Evolutionary conservation across 257 asterid species (phyloP), one percentile per base, ranked within the genome.

Genomic region (Gentiana macrophylla): DNA sequence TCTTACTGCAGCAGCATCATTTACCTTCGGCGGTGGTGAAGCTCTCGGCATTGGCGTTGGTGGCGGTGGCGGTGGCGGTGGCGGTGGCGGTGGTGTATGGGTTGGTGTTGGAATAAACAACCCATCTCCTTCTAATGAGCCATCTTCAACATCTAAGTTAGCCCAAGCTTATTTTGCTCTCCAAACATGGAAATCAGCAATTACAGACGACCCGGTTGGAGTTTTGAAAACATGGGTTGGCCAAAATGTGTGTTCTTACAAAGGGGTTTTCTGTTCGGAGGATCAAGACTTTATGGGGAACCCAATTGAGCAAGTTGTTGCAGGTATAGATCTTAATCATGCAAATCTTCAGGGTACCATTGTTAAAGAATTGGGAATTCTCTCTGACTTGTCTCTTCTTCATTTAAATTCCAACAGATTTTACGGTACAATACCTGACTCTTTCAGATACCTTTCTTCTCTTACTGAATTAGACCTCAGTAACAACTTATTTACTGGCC

Each of bases 131-230:
- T 51, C 77, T 35, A 24, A 24, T 0, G 66, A 51, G 4, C 52
- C 74, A 36, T 36, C 64, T 1, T 53, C 4, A 35, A 53, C 3
- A 37, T 64, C 90, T 1, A 62, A 52, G 32, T 72, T 59, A 37
- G 50, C 49, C 62, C 65, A 55, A 4, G 90, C 82, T 0, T 86
- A 84, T 73, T 57, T 70, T 50, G 94, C 84, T 57, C 90, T 90
- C 4, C 96, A 86, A 67, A 65, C 94, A n/a, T 89, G 97, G 97
- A 89, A 89, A 74, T 71, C 82, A 38, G 87, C 83, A 63, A 86
- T 89, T 4, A 62, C 92, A 4, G 82, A 77, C 53, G 95, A 89
- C 32, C 95, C 95, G 2, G 32, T 32, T 3, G 84, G 92, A 37
- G 55, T 86, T 50, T 41, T 71, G 55, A 57, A 52, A 0, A 55